Evolutionary conservation across 768 basidiomycete genomes (phyloP), one percentile per base, ranked within the genome.

Genomic region (Termitomyces sp.): DNA sequence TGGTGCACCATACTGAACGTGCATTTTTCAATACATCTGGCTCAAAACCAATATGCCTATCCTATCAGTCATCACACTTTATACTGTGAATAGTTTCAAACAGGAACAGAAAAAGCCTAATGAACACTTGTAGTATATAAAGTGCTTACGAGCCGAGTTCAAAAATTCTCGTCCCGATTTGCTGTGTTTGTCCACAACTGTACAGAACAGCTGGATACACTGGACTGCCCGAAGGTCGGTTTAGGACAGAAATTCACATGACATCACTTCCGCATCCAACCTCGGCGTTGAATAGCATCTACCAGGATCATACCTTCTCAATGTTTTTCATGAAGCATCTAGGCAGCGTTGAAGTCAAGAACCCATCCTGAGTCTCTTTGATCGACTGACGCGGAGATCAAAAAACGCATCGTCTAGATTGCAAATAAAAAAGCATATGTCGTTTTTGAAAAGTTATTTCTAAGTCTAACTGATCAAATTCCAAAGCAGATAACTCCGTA

Each of bases 361-460:
- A 22, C 27, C 24, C n/a, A 41, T 48, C 12, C 36, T 29, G 27
- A 3, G 20, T 22, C 13, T 31, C 43, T 16, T 44, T 32, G 42
- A 55, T 55, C 44, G 26, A 55, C 34, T 47, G 36, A 48, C 46
- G 55, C 22, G 55, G 46, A 39, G 44, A 56, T 56, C 44, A 56
- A 47, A 56, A 56, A 56, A 8, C 24, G 29, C 16, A 22, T 49
- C 20, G 26, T 18, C 22, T 16, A 22, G 32, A 34, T 20, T 14
- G 32, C 31, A 6, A 32, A 12, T 6, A 49, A 49, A 49, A 24
- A 26, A 22, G 49, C 13, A 29, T 8, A 31, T 44, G 6, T 34
- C 32, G 22, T 26, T 36, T 7, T n/a, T 12, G 9, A n/a, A 22
- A 55, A 32, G 51, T 5, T n/a, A 24, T n/a, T 44, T 26, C 8